phyloP scores from a whole-genome alignment of 2,329 filamentous ascomycete species.

The Penicillium expansum region DNA sequence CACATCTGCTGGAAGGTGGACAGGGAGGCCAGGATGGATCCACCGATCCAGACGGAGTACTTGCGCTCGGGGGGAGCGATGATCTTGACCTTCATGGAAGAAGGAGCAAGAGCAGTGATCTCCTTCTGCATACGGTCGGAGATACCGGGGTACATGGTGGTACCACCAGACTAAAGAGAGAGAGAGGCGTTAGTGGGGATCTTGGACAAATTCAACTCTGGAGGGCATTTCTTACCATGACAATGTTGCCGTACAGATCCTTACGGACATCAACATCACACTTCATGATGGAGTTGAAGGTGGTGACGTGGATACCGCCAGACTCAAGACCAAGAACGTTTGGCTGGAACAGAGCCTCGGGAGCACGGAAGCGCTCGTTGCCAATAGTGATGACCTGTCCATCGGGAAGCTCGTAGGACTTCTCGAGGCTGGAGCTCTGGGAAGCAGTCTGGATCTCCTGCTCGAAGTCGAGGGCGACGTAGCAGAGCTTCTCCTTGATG shows the following conservation, averaged over 20 bases:
- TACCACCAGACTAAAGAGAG: slow-evolving; percentile 84
- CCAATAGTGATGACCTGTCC: slow-evolving; percentile 99
- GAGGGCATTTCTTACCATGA: slow-evolving; percentile 74
- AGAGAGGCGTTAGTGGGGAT: background rate
- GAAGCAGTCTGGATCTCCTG: slow-evolving; percentile 99
- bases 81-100: slow-evolving; percentile 99
- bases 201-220: background rate
- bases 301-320: slow-evolving; percentile 98
- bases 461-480: slow-evolving; percentile 99
- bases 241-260: slow-evolving; percentile 99
- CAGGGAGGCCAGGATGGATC: slow-evolving; percentile 98
- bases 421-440: slow-evolving; percentile 98
- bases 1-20: slow-evolving; percentile 99
- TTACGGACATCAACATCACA: slow-evolving; percentile 99
- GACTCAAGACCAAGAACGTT: slow-evolving; percentile 96
- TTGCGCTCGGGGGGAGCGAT: slow-evolving; percentile 99
- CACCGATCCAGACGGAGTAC: slow-evolving; percentile 99
- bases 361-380: slow-evolving; percentile 99
- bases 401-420: slow-evolving; percentile 99
- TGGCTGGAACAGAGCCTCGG: slow-evolving; percentile 99
- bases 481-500: slow-evolving; percentile 99
- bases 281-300: slow-evolving; percentile 99
- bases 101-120: slow-evolving; percentile 98
- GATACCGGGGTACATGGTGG: slow-evolving; percentile 99
- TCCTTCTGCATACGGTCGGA: slow-evolving; percentile 99